Evolutionary conservation across 768 basidiomycete species (phyloP).

Genomic region (Panellus pusillus): DNA sequence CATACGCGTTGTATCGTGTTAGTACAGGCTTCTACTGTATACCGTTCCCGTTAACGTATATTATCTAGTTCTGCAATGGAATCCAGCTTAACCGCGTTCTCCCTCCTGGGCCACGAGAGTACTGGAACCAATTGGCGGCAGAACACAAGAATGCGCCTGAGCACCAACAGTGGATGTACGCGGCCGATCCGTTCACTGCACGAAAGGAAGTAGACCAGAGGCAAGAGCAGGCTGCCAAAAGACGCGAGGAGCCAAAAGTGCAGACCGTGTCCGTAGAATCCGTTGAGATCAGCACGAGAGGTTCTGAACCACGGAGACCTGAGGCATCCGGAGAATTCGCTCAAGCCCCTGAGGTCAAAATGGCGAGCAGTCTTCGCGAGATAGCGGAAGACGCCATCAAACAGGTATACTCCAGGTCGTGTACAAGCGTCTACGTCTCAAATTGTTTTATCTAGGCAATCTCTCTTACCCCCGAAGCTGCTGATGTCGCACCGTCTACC

Average conservation of each 20-base stretch:
- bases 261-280: slow-evolving; percentile 1
- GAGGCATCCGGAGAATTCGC: slow-evolving; percentile 39
- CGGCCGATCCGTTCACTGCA: slow-evolving; percentile 83
- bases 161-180: slow-evolving; percentile 84
- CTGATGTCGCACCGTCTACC: slow-evolving; percentile 31
- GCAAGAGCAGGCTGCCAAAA: slow-evolving; percentile 54
- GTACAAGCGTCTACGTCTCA: slow-evolving; percentile 9
- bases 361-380: slow-evolving; percentile 75
- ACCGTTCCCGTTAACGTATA: slow-evolving; percentile 29
- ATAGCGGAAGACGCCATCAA: slow-evolving; percentile 80
- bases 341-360: slow-evolving; percentile 72
- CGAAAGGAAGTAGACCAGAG: slow-evolving; percentile 64
- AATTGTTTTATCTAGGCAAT: slow-evolving; percentile 41
- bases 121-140: slow-evolving; percentile 75
- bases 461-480: slow-evolving; percentile 48
- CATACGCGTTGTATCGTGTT: slow-evolving; percentile 85
- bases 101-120: slow-evolving; percentile 82
- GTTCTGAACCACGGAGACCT: slow-evolving; percentile 22
- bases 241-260: slow-evolving; percentile 35
- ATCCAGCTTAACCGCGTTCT: slow-evolving; percentile 70
- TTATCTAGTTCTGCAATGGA: slow-evolving; percentile 67
- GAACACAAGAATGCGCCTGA: slow-evolving; percentile 69
- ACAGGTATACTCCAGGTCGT: slow-evolving; percentile 44
- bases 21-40: slow-evolving; percentile 34
- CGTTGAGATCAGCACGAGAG: slow-evolving; percentile 9